Percentiles rank a stretch among this genome's conserved stretches.
phyloP scores from a whole-genome alignment of 768 basidiomycete species.

The Leccinum aurantiacum region DNA sequence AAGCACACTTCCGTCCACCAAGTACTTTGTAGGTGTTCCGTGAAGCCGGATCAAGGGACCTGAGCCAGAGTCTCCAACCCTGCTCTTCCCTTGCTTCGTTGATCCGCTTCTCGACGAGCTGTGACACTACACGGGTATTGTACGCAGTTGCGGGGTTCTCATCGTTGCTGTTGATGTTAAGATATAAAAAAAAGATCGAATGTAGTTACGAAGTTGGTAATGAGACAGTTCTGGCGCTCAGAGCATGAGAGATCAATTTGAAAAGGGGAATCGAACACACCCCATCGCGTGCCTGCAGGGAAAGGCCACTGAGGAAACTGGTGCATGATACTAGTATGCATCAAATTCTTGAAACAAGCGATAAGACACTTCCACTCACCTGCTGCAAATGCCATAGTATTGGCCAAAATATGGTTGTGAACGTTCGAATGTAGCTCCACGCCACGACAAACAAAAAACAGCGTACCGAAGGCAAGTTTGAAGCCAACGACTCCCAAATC shows the following conservation, averaged over 20 bases:
- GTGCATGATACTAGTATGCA: background rate
- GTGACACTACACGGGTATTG: constrained; percentile 45
- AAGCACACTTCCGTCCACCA: constrained; percentile 26
- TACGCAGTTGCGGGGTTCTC: constrained; percentile 39
- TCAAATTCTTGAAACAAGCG: background rate
- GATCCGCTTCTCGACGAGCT: constrained; percentile 41
- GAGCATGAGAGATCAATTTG: background rate
- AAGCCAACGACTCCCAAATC: constrained; percentile 16
- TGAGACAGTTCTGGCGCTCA: constrained; percentile 32
- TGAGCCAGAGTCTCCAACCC: constrained; percentile 18
- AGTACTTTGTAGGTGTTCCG: constrained; percentile 29
- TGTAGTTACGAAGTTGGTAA: constrained; percentile 35
- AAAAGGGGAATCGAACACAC: background rate
- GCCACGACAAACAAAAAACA: background rate
- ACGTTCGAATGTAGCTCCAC: background rate
- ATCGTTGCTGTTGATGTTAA: constrained; percentile 33
- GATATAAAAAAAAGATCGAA: constrained; percentile 15
- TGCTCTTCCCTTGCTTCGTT: constrained; percentile 14
- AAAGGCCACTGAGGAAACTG: constrained; percentile 20
- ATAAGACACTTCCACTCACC: background rate
- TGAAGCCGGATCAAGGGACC: constrained; percentile 8
- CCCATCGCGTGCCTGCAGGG: constrained; percentile 17
- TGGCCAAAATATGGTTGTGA: background rate
- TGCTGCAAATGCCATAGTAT: background rate
- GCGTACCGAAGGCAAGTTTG: constrained; percentile 14